Base-by-base conservation (phyloP, 768 basidiomycete genomes). In the Candolleomyces aberdarensis region DNA sequence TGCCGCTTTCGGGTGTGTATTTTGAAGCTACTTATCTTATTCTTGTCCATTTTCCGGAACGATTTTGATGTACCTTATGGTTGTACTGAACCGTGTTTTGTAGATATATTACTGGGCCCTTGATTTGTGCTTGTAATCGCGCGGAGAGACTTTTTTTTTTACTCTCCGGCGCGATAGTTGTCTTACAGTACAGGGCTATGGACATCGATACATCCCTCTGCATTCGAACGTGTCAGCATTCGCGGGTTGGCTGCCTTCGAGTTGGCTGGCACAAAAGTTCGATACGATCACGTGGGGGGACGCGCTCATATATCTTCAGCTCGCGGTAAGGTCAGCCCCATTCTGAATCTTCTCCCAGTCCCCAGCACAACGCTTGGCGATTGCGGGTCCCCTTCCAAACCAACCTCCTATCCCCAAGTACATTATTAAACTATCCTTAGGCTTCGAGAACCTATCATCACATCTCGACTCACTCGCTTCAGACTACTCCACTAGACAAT, bases 251-350 rank as follows among this genome's bases (percentile, higher is more conserved):
- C 53, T 55, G 11, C 53, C 36, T 39, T 52, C 50, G 51, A 20
- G 53, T 39, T 36, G 62, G 58, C 63, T 64, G 64, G 64, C 63
- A 65, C 60, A 61, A 63, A 64, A 51, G 19, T 22, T 50, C 39
- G 13, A 56, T 43, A 31, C 64, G 48, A 58, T 61, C 65, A 64
- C 65, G 54, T 67, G 66, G 58, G 39, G 5, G 39, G 3, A 54
- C 22, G 49, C 32, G 47, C 26, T 31, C 53, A 56, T 60, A 49
- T 58, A 54, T 62, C 8, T 29, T 53, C 47, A 55, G 56, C 57
- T 48, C 53, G 51, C 62, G 49, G 67, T 56, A 64, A 47, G 71
- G 26, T 72, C 71, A 72, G 71, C 71, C 71, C 67, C 69, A 62
- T 62, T 59, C 58, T 46, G 52, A 69, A 68, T 67, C 60, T 63